These are phyloP conservation scores for Meyerozyma elateridarum DNA, from an alignment of 1,139 yeast species.

Conservation along the genomic window DNA sequence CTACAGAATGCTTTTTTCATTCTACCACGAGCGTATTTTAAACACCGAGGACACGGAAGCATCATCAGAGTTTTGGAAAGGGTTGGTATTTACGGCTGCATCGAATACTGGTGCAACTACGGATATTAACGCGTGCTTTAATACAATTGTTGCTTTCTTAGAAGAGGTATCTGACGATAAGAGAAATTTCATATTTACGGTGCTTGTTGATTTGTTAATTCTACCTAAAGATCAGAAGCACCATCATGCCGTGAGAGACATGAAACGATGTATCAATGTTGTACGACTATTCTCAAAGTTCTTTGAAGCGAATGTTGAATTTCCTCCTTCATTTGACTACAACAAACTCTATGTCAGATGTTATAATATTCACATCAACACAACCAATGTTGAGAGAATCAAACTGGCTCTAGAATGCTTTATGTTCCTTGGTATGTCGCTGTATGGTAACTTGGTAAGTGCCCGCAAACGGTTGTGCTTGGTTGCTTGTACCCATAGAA, in stretches of 20 bases:
- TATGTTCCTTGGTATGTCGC: slow-evolving; percentile 22
- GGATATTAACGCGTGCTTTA: slow-evolving; percentile 42
- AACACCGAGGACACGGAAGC: slow-evolving; percentile 7
- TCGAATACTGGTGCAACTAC: slow-evolving; percentile 52
- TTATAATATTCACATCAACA: slow-evolving; percentile 54
- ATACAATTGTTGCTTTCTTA: slow-evolving; percentile 35
- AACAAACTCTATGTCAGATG: slow-evolving; percentile 44
- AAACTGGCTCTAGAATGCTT: slow-evolving; percentile 32
- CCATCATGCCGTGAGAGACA: slow-evolving; percentile 15
- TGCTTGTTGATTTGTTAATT: no score
- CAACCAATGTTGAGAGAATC: slow-evolving; percentile 30
- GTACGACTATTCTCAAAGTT: slow-evolving; percentile 33
- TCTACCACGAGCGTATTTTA: slow-evolving; percentile 11
- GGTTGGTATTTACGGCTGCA: slow-evolving; percentile 55
- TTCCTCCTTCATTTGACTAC: slow-evolving; percentile 32
- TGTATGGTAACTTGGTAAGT: slow-evolving; percentile 9
- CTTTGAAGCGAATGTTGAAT: slow-evolving; percentile 31
- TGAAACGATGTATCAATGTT: slow-evolving; percentile 19
- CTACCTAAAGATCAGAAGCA: slow-evolving; percentile 17
- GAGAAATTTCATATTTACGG: slow-evolving; percentile 7
- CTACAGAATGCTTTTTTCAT: slow-evolving; percentile 22
- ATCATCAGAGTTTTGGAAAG: slow-evolving; percentile 47
- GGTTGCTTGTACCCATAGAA: slow-evolving; percentile 28
- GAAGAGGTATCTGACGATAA: slow-evolving; percentile 8
- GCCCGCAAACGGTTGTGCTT: slow-evolving; percentile 25